Conservation (phyloP, 2,329 filamentous ascomycete species). For the Alternaria arbusti region DNA sequence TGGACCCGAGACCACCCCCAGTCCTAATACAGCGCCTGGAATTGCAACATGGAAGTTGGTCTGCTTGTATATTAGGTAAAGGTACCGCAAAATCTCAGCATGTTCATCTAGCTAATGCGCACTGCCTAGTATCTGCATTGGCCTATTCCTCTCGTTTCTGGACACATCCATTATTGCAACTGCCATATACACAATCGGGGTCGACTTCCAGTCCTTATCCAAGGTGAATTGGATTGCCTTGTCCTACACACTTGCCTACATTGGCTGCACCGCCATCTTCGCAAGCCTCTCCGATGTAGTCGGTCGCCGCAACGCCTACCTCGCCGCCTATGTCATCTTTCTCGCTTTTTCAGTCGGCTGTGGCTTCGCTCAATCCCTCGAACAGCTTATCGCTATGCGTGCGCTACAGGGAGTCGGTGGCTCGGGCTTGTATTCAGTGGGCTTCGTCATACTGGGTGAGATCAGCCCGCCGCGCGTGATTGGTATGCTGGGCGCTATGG, state of each 20-base stretch:
- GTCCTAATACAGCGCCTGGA: neutral
- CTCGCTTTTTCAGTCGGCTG: slow-evolving; percentile 42
- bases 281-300: slow-evolving; percentile 44
- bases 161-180: slow-evolving; percentile 68
- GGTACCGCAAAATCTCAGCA: neutral
- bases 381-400: slow-evolving; percentile 44
- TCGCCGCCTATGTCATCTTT: slow-evolving; percentile 35
- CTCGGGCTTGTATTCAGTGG: slow-evolving; percentile 36
- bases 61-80: neutral
- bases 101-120: neutral
- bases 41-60: slow-evolving; percentile 1
- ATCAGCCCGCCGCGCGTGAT: slow-evolving; percentile 25
- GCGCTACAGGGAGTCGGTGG: slow-evolving; percentile 44
- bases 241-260: slow-evolving; percentile 55
- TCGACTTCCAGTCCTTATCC: slow-evolving; percentile 54
- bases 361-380: slow-evolving; percentile 32
- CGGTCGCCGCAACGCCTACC: slow-evolving; percentile 35
- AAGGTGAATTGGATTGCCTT: slow-evolving; percentile 28
- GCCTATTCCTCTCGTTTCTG: slow-evolving; percentile 65
- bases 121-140: slow-evolving; percentile 54
- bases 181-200: slow-evolving; percentile 62
- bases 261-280: slow-evolving; percentile 58
- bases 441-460: slow-evolving; percentile 39
- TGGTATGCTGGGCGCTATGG: slow-evolving; percentile 4
- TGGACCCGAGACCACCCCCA: neutral